Evolutionary conservation across 768 basidiomycete genomes (phyloP), one percentile per base, ranked within the genome.

Genomic region (Lactarius evosmus): DNA sequence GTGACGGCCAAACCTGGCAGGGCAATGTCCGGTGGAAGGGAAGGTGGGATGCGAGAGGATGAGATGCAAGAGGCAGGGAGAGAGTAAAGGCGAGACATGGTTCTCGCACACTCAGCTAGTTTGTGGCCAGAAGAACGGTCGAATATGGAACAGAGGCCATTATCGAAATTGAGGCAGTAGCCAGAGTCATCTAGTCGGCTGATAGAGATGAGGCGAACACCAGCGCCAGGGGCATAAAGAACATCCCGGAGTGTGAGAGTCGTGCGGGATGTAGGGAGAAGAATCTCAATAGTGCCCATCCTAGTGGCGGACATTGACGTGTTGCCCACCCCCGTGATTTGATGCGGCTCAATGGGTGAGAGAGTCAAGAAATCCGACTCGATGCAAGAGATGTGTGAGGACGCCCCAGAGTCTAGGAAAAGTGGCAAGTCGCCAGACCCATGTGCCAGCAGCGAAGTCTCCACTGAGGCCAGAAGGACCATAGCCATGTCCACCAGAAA

Each of bases 391-490:
- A 75, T 67, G 51, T 73, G 72, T 0, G 69, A 36, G 1, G 69
- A 66, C 1, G 73, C 72, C 0, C 75, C 73, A 0, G 71, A 69
- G 56, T 76, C 68, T 14, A 73, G 59, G 72, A 72, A 69, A 61
- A 75, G 67, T 0, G 19, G 1, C 14, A n/a, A 19, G 2, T 19
- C 16, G 0, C 38, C 8, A 40, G 46, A 19, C 3, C 11, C 2
- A 1, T 38, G 46, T 0, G 46, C 8, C 14, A 49, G n/a, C 8
- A 69, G 70, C 25, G 53, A 54, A 40, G 29, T 41, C 29, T 2
- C 32, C 25, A 40, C 17, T 5, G 55, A 25, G 16, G 52, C 41
- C 17, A 56, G 12, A 19, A 41, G 17, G 61, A 56, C 36, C n/a
- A 17, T 1, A 34, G 55, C 32, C 0, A 25, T n/a, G 36, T 56